These are phyloP conservation scores for Cnidoscolus chayamansa DNA, from an alignment of 441 rosid genomes.

Conservation along the genomic window DNA sequence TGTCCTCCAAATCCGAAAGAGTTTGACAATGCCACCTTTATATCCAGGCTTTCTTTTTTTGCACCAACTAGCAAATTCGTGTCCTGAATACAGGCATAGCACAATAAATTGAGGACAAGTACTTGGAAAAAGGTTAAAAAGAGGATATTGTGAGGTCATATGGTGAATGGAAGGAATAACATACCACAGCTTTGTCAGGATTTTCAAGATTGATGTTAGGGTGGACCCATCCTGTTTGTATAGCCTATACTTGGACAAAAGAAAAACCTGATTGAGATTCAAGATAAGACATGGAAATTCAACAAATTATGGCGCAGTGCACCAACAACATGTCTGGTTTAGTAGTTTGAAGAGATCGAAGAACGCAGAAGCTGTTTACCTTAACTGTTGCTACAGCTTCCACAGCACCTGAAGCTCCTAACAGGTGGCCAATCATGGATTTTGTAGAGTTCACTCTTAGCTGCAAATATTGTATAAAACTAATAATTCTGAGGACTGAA, in stretches of 20 bases:
- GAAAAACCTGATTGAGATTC: neutral
- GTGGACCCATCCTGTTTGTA: slow-evolving; percentile 95
- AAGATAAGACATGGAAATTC: neutral
- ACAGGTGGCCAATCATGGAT: slow-evolving; percentile 93
- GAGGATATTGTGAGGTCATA: no score
- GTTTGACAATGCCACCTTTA: slow-evolving; percentile 88
- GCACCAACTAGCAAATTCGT: slow-evolving; percentile 73
- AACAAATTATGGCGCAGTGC: neutral
- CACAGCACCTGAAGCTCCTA: slow-evolving; percentile 96
- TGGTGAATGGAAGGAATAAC: slow-evolving; percentile 8
- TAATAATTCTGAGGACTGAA: no score
- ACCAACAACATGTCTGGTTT: no score
- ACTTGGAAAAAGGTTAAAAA: no score
- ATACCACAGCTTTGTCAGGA: slow-evolving; percentile 85
- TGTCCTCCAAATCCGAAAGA: slow-evolving; percentile 99
- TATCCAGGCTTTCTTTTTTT: slow-evolving; percentile 74
- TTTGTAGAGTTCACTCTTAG: slow-evolving; percentile 86
- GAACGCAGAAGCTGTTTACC: slow-evolving; percentile 32
- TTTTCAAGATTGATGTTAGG: slow-evolving; percentile 92
- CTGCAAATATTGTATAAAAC: slow-evolving; percentile 33
- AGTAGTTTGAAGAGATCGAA: no score
- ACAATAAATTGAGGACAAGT: no score
- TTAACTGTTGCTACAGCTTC: slow-evolving; percentile 90
- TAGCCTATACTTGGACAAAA: slow-evolving; percentile 50
- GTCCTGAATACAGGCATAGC: slow-evolving; percentile 47